phyloP scores from a whole-genome alignment of 108 stramenopile species.

The Fistulifera pelliculosa region DNA sequence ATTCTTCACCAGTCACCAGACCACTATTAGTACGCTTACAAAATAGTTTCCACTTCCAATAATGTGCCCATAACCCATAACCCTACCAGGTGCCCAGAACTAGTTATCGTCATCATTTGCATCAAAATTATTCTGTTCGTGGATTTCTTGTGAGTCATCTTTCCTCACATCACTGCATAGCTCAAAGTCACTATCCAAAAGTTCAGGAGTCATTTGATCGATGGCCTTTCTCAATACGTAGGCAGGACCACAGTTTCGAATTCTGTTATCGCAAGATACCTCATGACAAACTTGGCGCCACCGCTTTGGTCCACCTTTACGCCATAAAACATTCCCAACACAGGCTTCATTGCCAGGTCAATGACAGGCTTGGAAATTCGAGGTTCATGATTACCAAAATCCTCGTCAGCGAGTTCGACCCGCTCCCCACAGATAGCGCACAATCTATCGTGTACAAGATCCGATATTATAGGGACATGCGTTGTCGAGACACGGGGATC shows the following conservation, averaged over 20 bases:
- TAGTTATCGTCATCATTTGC: too few species aligned
- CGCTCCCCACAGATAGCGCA: neutral
- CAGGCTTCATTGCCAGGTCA: slow-evolving; percentile 41
- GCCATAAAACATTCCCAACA: slow-evolving; percentile 43
- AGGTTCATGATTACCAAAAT: slow-evolving; percentile 1
- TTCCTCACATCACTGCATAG: slow-evolving; percentile 8
- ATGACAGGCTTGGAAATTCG: slow-evolving; percentile 40
- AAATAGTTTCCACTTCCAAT: too few species aligned
- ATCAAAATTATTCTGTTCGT: too few species aligned
- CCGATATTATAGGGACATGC: neutral
- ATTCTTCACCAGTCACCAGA: too few species aligned
- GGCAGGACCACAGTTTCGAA: slow-evolving; percentile 66
- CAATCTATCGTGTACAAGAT: neutral
- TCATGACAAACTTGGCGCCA: slow-evolving; percentile 26
- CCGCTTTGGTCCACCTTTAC: slow-evolving; percentile 28
- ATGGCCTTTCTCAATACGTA: slow-evolving; percentile 50
- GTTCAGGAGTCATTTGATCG: slow-evolving; percentile 14
- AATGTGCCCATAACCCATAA: too few species aligned
- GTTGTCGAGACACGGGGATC: neutral
- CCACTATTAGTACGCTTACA: too few species aligned
- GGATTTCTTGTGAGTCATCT: slow-evolving; percentile 12
- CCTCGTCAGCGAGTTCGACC: neutral
- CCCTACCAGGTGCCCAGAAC: too few species aligned
- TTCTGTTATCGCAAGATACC: slow-evolving; percentile 26
- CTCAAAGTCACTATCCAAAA: slow-evolving; percentile 33